phyloP scores from a whole-genome alignment of 2,329 filamentous ascomycete species.

The Pseudocercospora macadamiae region DNA sequence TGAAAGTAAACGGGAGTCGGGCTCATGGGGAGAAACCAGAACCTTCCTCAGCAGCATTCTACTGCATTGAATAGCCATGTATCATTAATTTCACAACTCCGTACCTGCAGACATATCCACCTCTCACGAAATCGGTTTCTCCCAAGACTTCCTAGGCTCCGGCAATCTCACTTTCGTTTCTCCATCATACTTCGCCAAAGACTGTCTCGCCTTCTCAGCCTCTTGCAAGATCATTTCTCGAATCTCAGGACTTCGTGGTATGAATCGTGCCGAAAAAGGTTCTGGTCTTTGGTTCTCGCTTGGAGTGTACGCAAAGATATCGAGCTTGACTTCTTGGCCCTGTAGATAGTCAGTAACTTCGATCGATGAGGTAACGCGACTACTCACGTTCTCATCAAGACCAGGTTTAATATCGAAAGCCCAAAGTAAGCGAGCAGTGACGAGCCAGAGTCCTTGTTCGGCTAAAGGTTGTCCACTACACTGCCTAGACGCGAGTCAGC shows the following conservation, averaged over 20 bases:
- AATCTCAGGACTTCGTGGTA: background rate
- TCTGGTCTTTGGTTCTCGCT: constrained; percentile 4
- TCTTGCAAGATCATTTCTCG: background rate
- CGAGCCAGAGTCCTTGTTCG: constrained; percentile 9
- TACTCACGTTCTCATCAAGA: background rate
- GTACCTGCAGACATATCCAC: background rate
- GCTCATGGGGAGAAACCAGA: too few species aligned
- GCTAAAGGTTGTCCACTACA: constrained; percentile 17
- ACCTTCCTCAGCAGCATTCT: too few species aligned
- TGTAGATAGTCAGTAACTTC: background rate
- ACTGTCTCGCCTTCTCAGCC: background rate
- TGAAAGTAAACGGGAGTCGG: too few species aligned
- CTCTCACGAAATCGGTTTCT: background rate
- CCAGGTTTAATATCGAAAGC: constrained; percentile 3
- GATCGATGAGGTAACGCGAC: too few species aligned
- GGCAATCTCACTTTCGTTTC: constrained; percentile 1
- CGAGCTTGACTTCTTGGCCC: background rate
- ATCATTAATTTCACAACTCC: too few species aligned
- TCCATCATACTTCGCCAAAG: background rate
- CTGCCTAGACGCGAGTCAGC: too few species aligned
- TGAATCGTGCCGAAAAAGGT: background rate
- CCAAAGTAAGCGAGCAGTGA: constrained; percentile 8
- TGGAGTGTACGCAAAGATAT: constrained; percentile 8
- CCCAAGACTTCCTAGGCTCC: background rate
- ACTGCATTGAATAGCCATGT: too few species aligned